These are phyloP conservation scores for Tulasnella sp. DNA, from an alignment of 768 basidiomycete genomes.

Conservation along the genomic window DNA sequence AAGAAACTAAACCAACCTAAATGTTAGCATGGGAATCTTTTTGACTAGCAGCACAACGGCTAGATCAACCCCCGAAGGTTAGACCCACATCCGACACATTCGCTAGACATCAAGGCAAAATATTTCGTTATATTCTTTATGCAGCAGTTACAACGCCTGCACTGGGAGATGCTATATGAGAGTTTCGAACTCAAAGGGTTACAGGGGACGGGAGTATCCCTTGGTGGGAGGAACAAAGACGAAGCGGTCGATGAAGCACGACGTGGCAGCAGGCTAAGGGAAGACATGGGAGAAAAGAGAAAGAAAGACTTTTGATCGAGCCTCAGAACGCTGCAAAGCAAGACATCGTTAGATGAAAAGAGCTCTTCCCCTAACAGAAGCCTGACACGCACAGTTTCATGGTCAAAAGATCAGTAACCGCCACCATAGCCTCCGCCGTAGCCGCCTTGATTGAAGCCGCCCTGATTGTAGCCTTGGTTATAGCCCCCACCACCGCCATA, in stretches of 20 bases:
- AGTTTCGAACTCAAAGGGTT: neutral
- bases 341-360: neutral
- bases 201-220: neutral
- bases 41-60: no score
- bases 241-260: neutral
- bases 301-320: no score
- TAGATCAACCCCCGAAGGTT: neutral
- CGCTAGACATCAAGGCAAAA: neutral
- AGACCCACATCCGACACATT: neutral
- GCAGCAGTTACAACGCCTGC: neutral
- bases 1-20: neutral
- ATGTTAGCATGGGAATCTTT: neutral
- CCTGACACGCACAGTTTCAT: neutral
- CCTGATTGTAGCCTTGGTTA: no score
- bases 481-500: no score
- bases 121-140: neutral
- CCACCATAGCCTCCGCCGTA: no score
- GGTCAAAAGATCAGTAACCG: neutral
- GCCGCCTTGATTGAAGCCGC: neutral
- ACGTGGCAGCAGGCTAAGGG: neutral
- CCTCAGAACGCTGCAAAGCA: neutral
- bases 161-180: neutral
- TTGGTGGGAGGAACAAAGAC: neutral
- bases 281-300: neutral
- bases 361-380: neutral